Conservation (phyloP, 306 rosid genomes). For the Geum urbanum region DNA sequence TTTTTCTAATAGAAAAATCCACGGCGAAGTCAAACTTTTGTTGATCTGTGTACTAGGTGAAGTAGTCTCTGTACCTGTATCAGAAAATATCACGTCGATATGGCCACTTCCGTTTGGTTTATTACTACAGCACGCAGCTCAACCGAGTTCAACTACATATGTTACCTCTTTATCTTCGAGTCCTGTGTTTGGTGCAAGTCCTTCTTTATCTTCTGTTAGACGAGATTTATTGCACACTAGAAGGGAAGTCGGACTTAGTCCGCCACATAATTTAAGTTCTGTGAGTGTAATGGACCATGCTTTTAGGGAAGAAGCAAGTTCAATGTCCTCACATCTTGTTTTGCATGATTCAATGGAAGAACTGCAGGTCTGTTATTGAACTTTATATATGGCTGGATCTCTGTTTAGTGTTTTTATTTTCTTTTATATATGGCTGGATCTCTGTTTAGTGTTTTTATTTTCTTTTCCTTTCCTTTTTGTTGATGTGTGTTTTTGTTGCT, state of each 20-base stretch:
- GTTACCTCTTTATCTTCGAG: conserved; percentile 57
- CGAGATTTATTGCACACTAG: conserved; percentile 45
- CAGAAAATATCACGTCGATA: conserved; percentile 57
- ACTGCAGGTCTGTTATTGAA: conserved; percentile 49
- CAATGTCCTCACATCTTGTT: conserved; percentile 68
- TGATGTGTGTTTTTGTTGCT: background rate
- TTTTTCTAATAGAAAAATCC: background rate
- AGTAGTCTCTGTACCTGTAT: conserved; percentile 60
- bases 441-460: conserved; percentile 8
- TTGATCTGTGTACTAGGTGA: conserved; percentile 53
- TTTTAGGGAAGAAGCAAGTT: conserved; percentile 56
- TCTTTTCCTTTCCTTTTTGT: conserved; percentile 4
- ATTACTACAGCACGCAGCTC: conserved; percentile 73
- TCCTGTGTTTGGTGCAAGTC: conserved; percentile 62
- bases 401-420: conserved; percentile 4
- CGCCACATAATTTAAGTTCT: conserved; percentile 25
- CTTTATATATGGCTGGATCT: conserved; percentile 2
- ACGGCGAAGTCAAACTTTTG: background rate
- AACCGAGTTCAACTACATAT: conserved; percentile 39
- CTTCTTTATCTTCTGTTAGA: conserved; percentile 36
- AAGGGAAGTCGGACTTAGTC: conserved; percentile 44
- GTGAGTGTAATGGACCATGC: conserved; percentile 38
- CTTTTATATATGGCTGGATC: conserved; percentile 5
- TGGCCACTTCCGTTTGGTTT: conserved; percentile 97
- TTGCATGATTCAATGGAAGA: conserved; percentile 80